These are phyloP conservation scores for Lactarius evosmus DNA, from an alignment of 768 basidiomycete species.

Conservation along the genomic window DNA sequence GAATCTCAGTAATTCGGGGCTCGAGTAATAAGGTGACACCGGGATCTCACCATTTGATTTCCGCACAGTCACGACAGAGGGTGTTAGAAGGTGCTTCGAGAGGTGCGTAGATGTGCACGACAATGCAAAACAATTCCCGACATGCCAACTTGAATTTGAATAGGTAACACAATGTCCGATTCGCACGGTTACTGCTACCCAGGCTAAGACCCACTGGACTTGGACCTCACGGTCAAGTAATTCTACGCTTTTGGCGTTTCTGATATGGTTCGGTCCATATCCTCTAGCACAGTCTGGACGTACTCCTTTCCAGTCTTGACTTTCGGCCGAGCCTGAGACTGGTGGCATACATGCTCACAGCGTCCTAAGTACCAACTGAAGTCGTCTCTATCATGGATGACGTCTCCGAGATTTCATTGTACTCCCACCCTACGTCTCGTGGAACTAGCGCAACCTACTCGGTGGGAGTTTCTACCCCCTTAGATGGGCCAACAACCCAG, in stretches of 20 bases:
- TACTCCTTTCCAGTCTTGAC: neutral
- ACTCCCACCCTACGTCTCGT: conserved; percentile 21
- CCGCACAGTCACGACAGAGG: neutral
- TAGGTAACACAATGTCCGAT: too few relatives aligned
- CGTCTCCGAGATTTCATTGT: conserved; percentile 27
- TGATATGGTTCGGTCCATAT: neutral
- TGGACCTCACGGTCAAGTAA: too few relatives aligned
- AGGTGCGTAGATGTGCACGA: too few relatives aligned
- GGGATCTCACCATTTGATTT: conserved; percentile 8
- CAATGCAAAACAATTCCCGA: too few relatives aligned
- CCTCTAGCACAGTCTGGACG: conserved; percentile 3
- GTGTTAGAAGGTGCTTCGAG: neutral
- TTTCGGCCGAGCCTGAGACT: conserved; percentile 1
- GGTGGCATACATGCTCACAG: neutral
- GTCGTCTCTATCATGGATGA: conserved; percentile 19
- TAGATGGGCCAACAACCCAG: conserved; percentile 5
- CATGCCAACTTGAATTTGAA: neutral
- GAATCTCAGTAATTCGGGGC: neutral
- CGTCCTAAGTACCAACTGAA: neutral
- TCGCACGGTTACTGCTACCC: too few relatives aligned
- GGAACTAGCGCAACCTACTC: conserved; percentile 2
- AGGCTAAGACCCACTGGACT: too few relatives aligned
- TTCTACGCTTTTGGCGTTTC: too few relatives aligned
- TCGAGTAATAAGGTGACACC: neutral
- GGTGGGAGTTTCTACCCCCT: conserved; percentile 18